phyloP scores from a whole-genome alignment of 768 basidiomycete species.

The Russula brevipes region DNA sequence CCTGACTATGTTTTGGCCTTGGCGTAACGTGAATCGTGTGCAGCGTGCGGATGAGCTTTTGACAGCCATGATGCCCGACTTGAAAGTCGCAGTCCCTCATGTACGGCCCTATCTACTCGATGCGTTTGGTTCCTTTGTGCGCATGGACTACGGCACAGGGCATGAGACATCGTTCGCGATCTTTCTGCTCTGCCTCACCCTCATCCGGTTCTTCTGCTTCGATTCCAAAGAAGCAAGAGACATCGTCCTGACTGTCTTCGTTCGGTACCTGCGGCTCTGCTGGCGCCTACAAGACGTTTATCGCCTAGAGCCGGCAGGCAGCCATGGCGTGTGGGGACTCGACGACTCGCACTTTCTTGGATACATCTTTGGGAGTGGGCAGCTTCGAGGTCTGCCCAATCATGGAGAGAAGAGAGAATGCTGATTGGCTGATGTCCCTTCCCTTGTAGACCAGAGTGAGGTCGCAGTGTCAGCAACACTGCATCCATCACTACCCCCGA shows the following conservation, averaged over 20 bases:
- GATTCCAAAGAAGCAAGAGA: constrained; percentile 55
- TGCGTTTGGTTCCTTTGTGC: constrained; percentile 84
- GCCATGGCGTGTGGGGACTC: constrained; percentile 96
- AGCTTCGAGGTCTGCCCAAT: constrained; percentile 60
- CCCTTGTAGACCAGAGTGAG: constrained; percentile 49
- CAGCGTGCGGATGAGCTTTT: constrained; percentile 55
- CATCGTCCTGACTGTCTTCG: constrained; percentile 56
- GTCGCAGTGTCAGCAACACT: constrained; percentile 65
- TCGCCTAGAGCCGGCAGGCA: constrained; percentile 90
- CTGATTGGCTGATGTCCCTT: background rate
- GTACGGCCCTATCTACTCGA: constrained; percentile 73
- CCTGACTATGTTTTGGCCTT: background rate
- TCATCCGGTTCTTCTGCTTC: constrained; percentile 60
- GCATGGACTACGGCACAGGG: constrained; percentile 96
- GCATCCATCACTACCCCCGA: constrained; percentile 48
- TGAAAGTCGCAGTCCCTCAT: constrained; percentile 47
- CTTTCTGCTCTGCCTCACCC: constrained; percentile 67
- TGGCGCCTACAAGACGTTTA: constrained; percentile 88
- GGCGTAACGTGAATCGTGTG: constrained; percentile 8
- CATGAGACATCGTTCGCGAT: constrained; percentile 89
- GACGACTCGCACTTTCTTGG: constrained; percentile 89
- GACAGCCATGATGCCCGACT: constrained; percentile 42
- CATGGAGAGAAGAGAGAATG: background rate
- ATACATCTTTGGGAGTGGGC: constrained; percentile 87
- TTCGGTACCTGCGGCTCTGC: constrained; percentile 74